A percentile compares a stretch with the other conserved stretches of the same genome.
These are phyloP conservation scores for Monosporozyma unispora DNA, from an alignment of 805 yeast species.

Conservation along the genomic window DNA sequence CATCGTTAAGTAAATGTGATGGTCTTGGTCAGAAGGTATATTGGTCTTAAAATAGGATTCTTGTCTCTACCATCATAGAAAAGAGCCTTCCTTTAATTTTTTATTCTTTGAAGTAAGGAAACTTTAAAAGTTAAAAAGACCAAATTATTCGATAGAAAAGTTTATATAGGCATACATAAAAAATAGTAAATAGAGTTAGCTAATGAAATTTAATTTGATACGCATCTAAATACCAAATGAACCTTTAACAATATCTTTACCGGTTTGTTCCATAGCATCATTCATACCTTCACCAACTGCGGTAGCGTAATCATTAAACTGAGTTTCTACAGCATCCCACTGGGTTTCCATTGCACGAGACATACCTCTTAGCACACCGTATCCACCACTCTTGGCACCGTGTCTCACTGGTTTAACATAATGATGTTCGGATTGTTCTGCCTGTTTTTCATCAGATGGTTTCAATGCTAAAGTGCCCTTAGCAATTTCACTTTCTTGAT, in stretches of 20 bases:
- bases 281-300: conserved; percentile 45
- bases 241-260: conserved; percentile 42
- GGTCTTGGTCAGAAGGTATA: too few relatives aligned
- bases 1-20: neutral
- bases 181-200: neutral
- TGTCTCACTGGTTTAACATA: conserved; percentile 44
- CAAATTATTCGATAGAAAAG: neutral
- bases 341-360: conserved; percentile 43
- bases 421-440: conserved; percentile 4
- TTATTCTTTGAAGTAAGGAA: too few relatives aligned
- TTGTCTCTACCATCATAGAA: too few relatives aligned
- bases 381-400: conserved; percentile 30
- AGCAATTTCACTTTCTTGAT: conserved; percentile 52
- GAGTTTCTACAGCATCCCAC: conserved; percentile 44
- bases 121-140: neutral
- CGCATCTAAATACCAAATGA: conserved; percentile 41
- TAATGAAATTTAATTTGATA: neutral
- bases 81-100: too few relatives aligned
- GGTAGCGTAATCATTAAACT: conserved; percentile 49
- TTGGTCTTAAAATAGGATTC: too few relatives aligned
- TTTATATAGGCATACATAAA: neutral
- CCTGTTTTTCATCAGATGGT: conserved; percentile 12
- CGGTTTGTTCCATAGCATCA: conserved; percentile 41
- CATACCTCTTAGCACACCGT: conserved; percentile 34
- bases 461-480: conserved; percentile 31